Evolutionary conservation across 1,139 yeast species (phyloP).

Genomic region (Trichomonascaceae sp.): DNA sequence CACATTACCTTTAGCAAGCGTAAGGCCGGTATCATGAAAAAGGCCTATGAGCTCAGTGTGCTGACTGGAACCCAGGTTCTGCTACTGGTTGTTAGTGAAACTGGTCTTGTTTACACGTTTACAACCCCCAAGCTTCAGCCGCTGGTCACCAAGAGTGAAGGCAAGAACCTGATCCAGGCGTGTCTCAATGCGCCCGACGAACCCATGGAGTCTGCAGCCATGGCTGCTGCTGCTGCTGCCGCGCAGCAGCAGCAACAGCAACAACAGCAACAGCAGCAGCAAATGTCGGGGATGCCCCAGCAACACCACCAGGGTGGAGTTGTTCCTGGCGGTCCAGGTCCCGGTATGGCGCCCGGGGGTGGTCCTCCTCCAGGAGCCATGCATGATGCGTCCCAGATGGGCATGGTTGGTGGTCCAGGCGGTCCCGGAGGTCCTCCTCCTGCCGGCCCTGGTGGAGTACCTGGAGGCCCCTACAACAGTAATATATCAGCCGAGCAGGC

Average conservation of each 20-base stretch:
- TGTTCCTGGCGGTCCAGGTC: slow-evolving; percentile 8
- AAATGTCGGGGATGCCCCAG: slow-evolving; percentile 5
- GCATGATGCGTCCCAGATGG: slow-evolving; percentile 9
- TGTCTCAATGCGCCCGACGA: slow-evolving; percentile 86
- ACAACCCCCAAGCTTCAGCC: slow-evolving; percentile 98
- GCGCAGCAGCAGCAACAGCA: slow-evolving; percentile 7
- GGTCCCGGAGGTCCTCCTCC: slow-evolving; percentile 8
- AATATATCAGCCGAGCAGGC: slow-evolving; percentile 20
- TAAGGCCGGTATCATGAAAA: slow-evolving; percentile 96
- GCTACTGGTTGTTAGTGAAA: slow-evolving; percentile 86
- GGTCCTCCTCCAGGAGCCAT: slow-evolving; percentile 9
- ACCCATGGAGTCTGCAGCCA: slow-evolving; percentile 9
- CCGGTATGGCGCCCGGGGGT: slow-evolving; percentile 4
- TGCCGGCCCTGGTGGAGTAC: slow-evolving; percentile 8
- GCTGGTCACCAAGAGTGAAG: slow-evolving; percentile 91
- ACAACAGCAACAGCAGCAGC: slow-evolving; percentile 8
- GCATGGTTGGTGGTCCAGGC: slow-evolving; percentile 6
- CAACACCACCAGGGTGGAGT: slow-evolving; percentile 9
- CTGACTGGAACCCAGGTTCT: slow-evolving; percentile 95
- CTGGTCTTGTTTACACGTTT: slow-evolving; percentile 96
- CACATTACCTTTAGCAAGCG: slow-evolving; percentile 96
- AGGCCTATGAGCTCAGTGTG: slow-evolving; percentile 92
- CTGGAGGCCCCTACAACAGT: slow-evolving; percentile 6
- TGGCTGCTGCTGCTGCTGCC: slow-evolving; percentile 5
- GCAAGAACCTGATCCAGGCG: slow-evolving; percentile 91